Percentiles rank a stretch among this genome's conserved stretches.
These are phyloP conservation scores for Moesziomyces antarcticus DNA, from an alignment of 1,284 basidiomycete species.

Conservation along the genomic window DNA sequence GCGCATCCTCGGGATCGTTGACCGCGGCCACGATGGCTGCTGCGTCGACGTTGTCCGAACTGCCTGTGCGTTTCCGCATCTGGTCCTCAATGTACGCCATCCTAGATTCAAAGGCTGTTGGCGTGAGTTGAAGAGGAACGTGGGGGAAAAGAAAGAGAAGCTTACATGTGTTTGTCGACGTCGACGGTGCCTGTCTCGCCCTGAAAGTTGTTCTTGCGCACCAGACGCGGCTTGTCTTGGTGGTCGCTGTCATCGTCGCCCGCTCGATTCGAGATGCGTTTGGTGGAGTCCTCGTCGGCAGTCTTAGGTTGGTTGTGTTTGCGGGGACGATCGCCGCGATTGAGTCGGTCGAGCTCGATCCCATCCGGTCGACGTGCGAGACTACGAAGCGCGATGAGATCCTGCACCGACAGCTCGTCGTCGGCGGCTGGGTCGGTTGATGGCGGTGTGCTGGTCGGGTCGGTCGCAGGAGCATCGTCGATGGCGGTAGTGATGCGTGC, in stretches of 20 bases:
- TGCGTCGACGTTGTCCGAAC: not conserved
- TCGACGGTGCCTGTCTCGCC: slow-evolving; percentile 94
- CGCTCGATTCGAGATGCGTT: not conserved
- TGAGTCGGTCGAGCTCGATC: slow-evolving; percentile 85
- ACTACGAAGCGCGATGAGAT: slow-evolving; percentile 85
- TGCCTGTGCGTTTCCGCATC: slow-evolving; percentile 75
- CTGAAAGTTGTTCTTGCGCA: slow-evolving; percentile 91
- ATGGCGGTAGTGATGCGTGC: slow-evolving; percentile 12
- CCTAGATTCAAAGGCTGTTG: slow-evolving; percentile 71
- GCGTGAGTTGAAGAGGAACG: slow-evolving; percentile 2
- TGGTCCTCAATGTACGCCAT: slow-evolving; percentile 98
- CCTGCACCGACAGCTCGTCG: slow-evolving; percentile 72
- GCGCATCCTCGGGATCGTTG: slow-evolving; percentile 81
- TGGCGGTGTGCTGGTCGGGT: not conserved
- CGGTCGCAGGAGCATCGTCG: slow-evolving; percentile 1
- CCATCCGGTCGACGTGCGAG: slow-evolving; percentile 78
- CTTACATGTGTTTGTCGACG: slow-evolving; percentile 97
- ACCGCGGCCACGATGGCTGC: not conserved
- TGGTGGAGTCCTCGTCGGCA: too few relatives aligned
- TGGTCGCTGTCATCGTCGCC: slow-evolving; percentile 19
- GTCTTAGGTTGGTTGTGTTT: slow-evolving; percentile 72
- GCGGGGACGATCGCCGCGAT: slow-evolving; percentile 82
- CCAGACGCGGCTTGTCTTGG: slow-evolving; percentile 69
- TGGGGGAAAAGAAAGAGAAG: slow-evolving; percentile 4
- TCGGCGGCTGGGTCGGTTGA: not conserved